Percentiles rank a stretch among this genome's conserved stretches.
These are phyloP conservation scores for Harringtonia lauricola DNA, from an alignment of 2,329 filamentous ascomycete genomes.

Conservation along the genomic window DNA sequence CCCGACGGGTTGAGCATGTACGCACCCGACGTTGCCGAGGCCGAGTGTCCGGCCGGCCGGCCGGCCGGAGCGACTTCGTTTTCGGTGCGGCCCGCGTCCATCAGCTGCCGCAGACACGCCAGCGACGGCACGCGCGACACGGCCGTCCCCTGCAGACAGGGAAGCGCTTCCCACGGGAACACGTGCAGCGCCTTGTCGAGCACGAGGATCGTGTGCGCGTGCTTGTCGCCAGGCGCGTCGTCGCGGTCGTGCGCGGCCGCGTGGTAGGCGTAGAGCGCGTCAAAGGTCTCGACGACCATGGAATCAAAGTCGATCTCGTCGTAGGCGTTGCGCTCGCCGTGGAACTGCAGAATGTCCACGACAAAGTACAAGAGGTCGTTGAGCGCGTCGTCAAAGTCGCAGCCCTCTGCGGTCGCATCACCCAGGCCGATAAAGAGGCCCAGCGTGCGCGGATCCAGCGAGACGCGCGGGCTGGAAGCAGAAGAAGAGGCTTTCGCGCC, in stretches of 20 bases:
- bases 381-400: conserved; percentile 78
- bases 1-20: conserved; percentile 86
- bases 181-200: conserved; percentile 83
- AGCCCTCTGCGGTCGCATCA: conserved; percentile 53
- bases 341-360: conserved; percentile 91
- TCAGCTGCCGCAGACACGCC: conserved; percentile 65
- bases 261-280: conserved; percentile 74
- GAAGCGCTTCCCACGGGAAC: conserved; percentile 93
- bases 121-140: conserved; percentile 85
- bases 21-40: conserved; percentile 43
- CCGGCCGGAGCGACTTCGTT: conserved; percentile 4
- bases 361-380: conserved; percentile 93
- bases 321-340: conserved; percentile 91
- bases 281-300: conserved; percentile 80
- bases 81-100: conserved; percentile 38
- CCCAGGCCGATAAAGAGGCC: conserved; percentile 85
- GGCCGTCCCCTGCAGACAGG: conserved; percentile 67
- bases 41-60: conserved; percentile 37
- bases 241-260: conserved; percentile 27
- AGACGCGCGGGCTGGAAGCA: conserved; percentile 23
- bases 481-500: conserved; percentile 20
- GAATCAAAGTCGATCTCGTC: conserved; percentile 94
- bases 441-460: conserved; percentile 53
- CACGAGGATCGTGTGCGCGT: conserved; percentile 85
- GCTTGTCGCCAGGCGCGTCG: conserved; percentile 31